Conservation (phyloP, 805 yeast genomes). For the Torulaspora microellipsoides region DNA sequence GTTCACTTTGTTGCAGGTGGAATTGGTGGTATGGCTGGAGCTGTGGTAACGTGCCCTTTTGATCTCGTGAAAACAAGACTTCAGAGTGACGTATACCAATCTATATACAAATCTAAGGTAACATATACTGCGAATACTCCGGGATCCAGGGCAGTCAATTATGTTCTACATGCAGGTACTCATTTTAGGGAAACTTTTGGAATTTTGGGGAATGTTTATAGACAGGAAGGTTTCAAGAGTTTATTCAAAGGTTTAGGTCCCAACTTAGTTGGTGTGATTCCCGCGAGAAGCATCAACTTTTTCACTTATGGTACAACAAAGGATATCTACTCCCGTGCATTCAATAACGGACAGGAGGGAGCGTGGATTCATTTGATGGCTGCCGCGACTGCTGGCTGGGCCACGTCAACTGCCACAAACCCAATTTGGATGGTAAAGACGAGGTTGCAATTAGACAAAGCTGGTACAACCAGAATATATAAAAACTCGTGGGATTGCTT, state of each 20-base stretch:
- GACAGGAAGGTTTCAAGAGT: slow-evolving; percentile 76
- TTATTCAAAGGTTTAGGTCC: slow-evolving; percentile 95
- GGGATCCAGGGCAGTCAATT: slow-evolving; percentile 23
- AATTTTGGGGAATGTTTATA: slow-evolving; percentile 65
- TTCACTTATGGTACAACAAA: slow-evolving; percentile 96
- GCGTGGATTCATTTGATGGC: slow-evolving; percentile 82
- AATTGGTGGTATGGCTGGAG: slow-evolving; percentile 97
- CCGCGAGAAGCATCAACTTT: slow-evolving; percentile 94
- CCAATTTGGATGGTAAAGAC: slow-evolving; percentile 98
- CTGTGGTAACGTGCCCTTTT: slow-evolving; percentile 87
- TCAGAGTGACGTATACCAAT: slow-evolving; percentile 79
- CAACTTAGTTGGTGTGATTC: slow-evolving; percentile 93
- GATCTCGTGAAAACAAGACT: slow-evolving; percentile 94
- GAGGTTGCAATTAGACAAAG: slow-evolving; percentile 83
- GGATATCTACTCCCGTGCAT: slow-evolving; percentile 57
- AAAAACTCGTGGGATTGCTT: slow-evolving; percentile 84
- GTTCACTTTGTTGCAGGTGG: slow-evolving; percentile 91
- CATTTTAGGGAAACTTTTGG: slow-evolving; percentile 82
- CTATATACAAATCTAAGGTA: slow-evolving; percentile 41
- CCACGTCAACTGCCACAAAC: slow-evolving; percentile 92
- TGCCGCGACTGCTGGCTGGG: slow-evolving; percentile 89
- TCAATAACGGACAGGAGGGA: slow-evolving; percentile 72
- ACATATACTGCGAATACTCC: slow-evolving; percentile 7
- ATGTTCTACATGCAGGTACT: slow-evolving; percentile 45
- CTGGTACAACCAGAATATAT: slow-evolving; percentile 55